Evolutionary conservation across 2,329 filamentous ascomycete species (phyloP), one percentile per base, ranked within the genome.

Genomic region (Ophiostoma ips): DNA sequence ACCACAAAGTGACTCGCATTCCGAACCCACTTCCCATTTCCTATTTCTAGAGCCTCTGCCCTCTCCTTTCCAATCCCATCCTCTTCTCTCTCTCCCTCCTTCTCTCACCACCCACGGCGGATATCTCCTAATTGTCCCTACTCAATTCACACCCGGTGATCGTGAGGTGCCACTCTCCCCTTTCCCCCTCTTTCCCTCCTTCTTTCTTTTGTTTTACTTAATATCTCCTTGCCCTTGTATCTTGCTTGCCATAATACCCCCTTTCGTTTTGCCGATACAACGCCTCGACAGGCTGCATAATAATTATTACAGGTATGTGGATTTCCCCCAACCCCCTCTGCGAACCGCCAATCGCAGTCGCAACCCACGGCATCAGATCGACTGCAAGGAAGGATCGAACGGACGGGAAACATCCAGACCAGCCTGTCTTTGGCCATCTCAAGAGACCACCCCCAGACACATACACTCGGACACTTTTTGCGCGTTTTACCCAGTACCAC

Each of bases 81-180:
- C 46, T 51, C 48, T 52, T 53, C 57, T 61, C 62, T 62, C 38
- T 40, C 21, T 21, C 24, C 38, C 38, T 41, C 40, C 16, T 24
- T 43, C 10, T 62, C 57, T 60, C 64, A 59, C 66, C 66, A 72
- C 70, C 70, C 69, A 71, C 69, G 70, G 70, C 71, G 71, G 70
- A 66, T 66, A 63, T 60, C 64, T 31, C 40, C 30, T 51, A 36
- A 19, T 54, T 49, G 53, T 55, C 55, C 52, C 62, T 64, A 34
- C 13, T 67, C 43, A 34, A 34, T 64, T 28, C 13, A 67, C 43
- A 45, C 19, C 66, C 62, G 63, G 68, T 58, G 50, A 61, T 70
- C 69, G 71, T 73, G 71, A 57, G 56, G 56, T 55, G 57, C 55
- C 54, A 55, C 55, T 55, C 44, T 51, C 52, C 52, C 52, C 53